These are phyloP conservation scores for Ruellia speciosa DNA, from an alignment of 305 asterid species.

Conservation along the genomic window DNA sequence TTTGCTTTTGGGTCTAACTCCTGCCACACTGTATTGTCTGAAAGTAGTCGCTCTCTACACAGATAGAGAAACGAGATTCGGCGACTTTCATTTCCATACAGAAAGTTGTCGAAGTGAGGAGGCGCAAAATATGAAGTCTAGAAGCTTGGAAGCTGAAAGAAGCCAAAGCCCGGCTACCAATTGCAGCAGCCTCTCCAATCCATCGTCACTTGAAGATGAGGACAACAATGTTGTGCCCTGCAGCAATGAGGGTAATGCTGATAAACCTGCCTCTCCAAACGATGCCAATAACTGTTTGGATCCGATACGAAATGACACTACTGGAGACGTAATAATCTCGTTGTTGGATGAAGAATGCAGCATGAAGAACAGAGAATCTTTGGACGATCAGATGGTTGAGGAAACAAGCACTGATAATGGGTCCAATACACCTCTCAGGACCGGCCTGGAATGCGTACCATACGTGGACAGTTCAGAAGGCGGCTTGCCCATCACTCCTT, in stretches of 20 bases:
- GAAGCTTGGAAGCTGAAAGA: slow-evolving; percentile 33
- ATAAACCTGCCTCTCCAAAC: slow-evolving; percentile 25
- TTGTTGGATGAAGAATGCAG: slow-evolving; percentile 28
- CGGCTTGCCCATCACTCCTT: slow-evolving; percentile 63
- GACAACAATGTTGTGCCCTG: slow-evolving; percentile 35
- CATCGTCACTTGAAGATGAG: slow-evolving; percentile 85
- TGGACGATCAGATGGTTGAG: no score
- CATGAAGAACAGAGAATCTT: slow-evolving; percentile 7
- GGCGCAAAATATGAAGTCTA: slow-evolving; percentile 22
- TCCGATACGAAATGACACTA: slow-evolving; percentile 30
- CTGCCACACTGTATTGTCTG: slow-evolving; percentile 42
- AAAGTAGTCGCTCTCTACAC: slow-evolving; percentile 31
- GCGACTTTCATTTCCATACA: slow-evolving; percentile 40
- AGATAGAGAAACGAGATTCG: slow-evolving; percentile 27
- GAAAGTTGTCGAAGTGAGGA: slow-evolving; percentile 24
- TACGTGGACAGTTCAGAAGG: slow-evolving; percentile 31
- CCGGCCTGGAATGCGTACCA: slow-evolving; percentile 51
- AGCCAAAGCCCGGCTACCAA: slow-evolving; percentile 54
- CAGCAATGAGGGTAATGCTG: slow-evolving; percentile 27
- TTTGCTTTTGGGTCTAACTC: slow-evolving; percentile 39
- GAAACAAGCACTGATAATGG: slow-evolving; percentile 29
- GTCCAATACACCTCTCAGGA: slow-evolving; percentile 30
- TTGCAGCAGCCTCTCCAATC: slow-evolving; percentile 74
- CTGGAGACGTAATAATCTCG: slow-evolving; percentile 15
- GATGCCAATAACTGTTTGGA: slow-evolving; percentile 18